Evolutionary conservation across 2,329 filamentous ascomycete genomes (phyloP), one percentile per base, ranked within the genome.

Genomic region (Canariomyces notabilis): DNA sequence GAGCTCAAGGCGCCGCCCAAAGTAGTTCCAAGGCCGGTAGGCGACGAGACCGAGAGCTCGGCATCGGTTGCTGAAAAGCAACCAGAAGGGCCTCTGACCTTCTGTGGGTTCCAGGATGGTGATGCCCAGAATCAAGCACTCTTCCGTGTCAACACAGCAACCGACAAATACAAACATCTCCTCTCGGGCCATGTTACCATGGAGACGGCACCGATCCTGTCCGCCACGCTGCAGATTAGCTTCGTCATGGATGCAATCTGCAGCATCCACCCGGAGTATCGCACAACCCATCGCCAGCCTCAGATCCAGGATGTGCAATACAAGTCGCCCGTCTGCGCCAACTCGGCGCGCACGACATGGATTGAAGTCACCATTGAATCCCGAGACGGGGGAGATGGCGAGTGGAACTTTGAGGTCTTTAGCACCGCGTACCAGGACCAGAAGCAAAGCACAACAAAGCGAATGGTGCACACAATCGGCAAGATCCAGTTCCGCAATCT

Each of bases 141-240:
- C 0, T 75, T 75, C 61, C 61, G 61, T 0, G 59, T 76, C 57
- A 70, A 73, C 49, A 70, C 68, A 0, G 45, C 31, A 3, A 59
- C 51, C 0, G 43, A 61, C 0, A 56, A 64, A 26, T 76, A 67
- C 51, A 38, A 65, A 18, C 22, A 51, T 0, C 46, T 67, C 3
- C 38, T 74, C 0, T 44, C 55, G 0, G 64, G 64, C 6, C 71
- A 76, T 47, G 34, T 67, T 2, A 67, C 72, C 35, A 65, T 63
- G 0, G 47, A 64, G 23, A 65, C 67, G 1, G 68, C 66, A 0
- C 59, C 68, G 2, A 64, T 66, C 32, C 64, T 60, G 31, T 71
- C 72, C 0, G 64, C 58, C 0, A 71, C 65, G 0, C 43, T 73
- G 0, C 46, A 71, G 39, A 21, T 61, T 1, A 58, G 60, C 16